Base-by-base conservation (phyloP, 495 filamentous ascomycete genomes). In the Aspergillus sparsus region DNA sequence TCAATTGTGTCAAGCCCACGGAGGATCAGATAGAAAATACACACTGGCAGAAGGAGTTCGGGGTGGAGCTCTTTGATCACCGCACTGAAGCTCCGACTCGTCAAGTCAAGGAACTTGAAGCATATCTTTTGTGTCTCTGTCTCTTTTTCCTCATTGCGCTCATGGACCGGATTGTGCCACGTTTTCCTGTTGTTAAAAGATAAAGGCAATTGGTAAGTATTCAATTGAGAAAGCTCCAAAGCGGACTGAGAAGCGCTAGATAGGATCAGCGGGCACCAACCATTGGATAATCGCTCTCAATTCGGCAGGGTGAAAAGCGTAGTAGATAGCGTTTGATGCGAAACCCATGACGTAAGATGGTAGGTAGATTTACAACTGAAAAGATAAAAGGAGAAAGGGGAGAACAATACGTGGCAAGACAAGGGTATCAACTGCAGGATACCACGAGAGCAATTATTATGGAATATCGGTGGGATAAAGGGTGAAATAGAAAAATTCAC, bases 31-130 rank as follows among this genome's bases (percentile, higher is more conserved):
- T 98, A 98, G 82, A 98, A 98, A n/a, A 98, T 80, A 53, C 84
- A 86, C 47, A 98, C 82, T 2, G 95, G 91, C 37, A 97, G 82
- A 21, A 98, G 85, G 15, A 98, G 83, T 74, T 98, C 93, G 0
- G 92, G 91, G 67, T 97, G 91, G 13, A 98, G 81, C 70, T 98
- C 94, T 72, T 95, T 85, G 68, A 98, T 98, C 67, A 98, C 94
- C 27, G 93, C 80, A 53, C 86, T 85, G 77, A 98, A 98, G 65
- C 92, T 96, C 36, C 94, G 89, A 66, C 92, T 96, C 13, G 94
- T 98, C 79, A 87, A 52, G 66, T 96, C 83, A 54, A 98, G 84
- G 70, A 91, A 89, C 53, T 89, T 75, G 78, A 95, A 97, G 80
- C 94, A 98, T 73, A 81, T 75, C 70, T 83, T 84, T 58, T 94